Conservation (phyloP, 106 monocot genomes). For the Dioscorea zingiberensis region DNA sequence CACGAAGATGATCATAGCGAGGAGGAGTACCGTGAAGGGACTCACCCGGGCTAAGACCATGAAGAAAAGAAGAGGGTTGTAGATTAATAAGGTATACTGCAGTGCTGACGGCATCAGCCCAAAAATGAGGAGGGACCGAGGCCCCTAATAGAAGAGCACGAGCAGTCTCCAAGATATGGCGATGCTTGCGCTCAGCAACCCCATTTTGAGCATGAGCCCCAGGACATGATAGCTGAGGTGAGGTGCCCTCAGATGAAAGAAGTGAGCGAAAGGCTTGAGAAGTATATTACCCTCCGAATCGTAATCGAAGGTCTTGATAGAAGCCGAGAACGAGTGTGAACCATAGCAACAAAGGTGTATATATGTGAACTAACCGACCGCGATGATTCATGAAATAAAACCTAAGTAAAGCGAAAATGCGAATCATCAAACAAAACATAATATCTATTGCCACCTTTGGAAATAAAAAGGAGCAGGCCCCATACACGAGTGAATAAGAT, state of each 20-base stretch:
- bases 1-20: too few relatives aligned
- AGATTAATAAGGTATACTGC: neutral
- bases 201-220: neutral
- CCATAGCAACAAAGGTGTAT: neutral
- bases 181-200: neutral
- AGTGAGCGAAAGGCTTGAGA: too few relatives aligned
- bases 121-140: neutral
- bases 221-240: neutral
- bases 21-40: too few relatives aligned
- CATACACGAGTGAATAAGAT: too few relatives aligned
- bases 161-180: too few relatives aligned
- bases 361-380: neutral
- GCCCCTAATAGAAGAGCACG: neutral
- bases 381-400: constrained; percentile 1
- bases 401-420: constrained; percentile 1
- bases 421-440: too few relatives aligned
- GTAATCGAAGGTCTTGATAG: neutral
- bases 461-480: too few relatives aligned
- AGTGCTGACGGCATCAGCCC: neutral
- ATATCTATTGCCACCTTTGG: too few relatives aligned
- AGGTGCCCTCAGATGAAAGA: too few relatives aligned
- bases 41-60: too few relatives aligned
- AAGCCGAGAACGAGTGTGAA: neutral
- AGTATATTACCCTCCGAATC: neutral
- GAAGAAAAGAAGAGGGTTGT: too few relatives aligned